Conservation (phyloP, 2,329 filamentous ascomycete species). For the Gliomastix tumulicola region DNA sequence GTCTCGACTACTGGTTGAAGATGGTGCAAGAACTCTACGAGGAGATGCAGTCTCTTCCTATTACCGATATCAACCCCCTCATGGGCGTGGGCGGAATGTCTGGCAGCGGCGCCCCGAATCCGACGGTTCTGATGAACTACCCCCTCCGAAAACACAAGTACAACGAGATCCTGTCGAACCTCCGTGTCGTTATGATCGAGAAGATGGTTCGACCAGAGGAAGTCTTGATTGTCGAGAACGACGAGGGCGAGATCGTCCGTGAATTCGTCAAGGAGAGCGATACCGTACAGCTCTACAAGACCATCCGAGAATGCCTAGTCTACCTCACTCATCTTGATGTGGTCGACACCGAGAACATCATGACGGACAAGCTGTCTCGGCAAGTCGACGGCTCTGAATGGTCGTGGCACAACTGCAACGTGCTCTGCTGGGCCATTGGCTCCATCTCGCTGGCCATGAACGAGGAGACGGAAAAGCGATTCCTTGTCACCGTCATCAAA, state of each 20-base stretch:
- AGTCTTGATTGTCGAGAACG: conserved; percentile 98
- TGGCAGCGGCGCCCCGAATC: conserved; percentile 79
- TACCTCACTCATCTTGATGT: conserved; percentile 97
- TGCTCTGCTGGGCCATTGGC: conserved; percentile 97
- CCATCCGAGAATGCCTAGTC: conserved; percentile 91
- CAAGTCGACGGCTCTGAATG: conserved; percentile 95
- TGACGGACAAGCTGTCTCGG: conserved; percentile 95
- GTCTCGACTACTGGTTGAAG: conserved; percentile 98
- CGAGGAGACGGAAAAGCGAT: conserved; percentile 97
- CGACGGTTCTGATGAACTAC: conserved; percentile 78
- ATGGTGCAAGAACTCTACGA: conserved; percentile 96
- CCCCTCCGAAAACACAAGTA: conserved; percentile 98
- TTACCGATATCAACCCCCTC: conserved; percentile 87
- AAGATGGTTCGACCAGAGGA: conserved; percentile 99
- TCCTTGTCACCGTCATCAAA: conserved; percentile 97
- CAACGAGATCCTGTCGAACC: conserved; percentile 84
- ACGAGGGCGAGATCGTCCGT: conserved; percentile 96
- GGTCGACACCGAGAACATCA: conserved; percentile 94
- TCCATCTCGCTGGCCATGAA: conserved; percentile 99
- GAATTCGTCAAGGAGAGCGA: conserved; percentile 99
- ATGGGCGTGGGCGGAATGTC: conserved; percentile 70
- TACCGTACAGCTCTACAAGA: conserved; percentile 98
- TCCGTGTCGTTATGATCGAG: conserved; percentile 98
- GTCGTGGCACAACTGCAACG: conserved; percentile 99
- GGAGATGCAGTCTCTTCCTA: conserved; percentile 94